Base-by-base conservation (phyloP, 2,329 filamentous ascomycete genomes). In the Trichoderma citrinoviride region DNA sequence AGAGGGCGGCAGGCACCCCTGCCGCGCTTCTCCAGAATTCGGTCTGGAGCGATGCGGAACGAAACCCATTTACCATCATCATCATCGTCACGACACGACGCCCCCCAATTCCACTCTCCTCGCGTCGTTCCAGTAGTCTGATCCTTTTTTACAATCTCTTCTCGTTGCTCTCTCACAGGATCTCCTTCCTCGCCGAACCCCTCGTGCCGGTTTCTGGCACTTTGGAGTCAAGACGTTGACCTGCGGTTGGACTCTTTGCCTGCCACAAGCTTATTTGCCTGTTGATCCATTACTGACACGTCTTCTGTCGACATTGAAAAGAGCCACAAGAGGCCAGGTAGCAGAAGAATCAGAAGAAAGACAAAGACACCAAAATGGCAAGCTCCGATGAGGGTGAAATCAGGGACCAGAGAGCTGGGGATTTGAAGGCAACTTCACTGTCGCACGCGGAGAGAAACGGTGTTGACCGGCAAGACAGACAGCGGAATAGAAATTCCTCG, bases 381-480 rank as follows among this genome's bases (percentile, higher is more conserved):
- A 92, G 89, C 80, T 91, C 90, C 74, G 91, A 92, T 79, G 91
- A 96, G 80, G 92, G 92, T 80, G 92, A 96, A 83, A 92, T 94
- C 78, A 80, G 90, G 77, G 91, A 93, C 80, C 86, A 86, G 80
- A 83, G 84, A 79, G 84, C 83, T 83, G 76, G 77, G 75, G 76
- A 81, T 73, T 80, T 79, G 78, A 95, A 95, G 92, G 91, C 92
- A 95, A 91, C 90, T 91, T 89, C 90, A 88, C 87, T 88, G 84
- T 83, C 85, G 84, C 85, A 84, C 79, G 80, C 85, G 84, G 87
- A 88, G 85, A 85, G 87, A 89, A 88, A 82, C 86, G 88, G 85
- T 86, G 89, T 96, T 96, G 91, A 96, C 92, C 90, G 90, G 87
- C 87, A 84, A 85, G 86, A 90, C 90, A 96, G 92, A 93, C 84